Evolutionary conservation across 345 rosid species (phyloP).

Genomic region (Geranium rotundifolium): DNA sequence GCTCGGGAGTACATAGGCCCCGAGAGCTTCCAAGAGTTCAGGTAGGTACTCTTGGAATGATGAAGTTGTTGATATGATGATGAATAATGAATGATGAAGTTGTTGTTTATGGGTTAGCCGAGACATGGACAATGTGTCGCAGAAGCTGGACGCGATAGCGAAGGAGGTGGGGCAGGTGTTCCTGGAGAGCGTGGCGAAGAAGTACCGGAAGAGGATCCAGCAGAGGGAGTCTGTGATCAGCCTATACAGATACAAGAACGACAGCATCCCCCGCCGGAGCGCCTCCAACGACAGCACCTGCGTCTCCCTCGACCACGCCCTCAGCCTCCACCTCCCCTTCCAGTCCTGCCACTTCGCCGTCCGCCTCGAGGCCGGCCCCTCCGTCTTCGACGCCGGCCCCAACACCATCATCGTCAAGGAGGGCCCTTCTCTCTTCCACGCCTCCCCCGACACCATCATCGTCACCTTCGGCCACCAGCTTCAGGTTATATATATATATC

Average conservation of each 20-base stretch:
- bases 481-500: slow-evolving; percentile 29
- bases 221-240: slow-evolving; percentile 37
- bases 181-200: slow-evolving; percentile 26
- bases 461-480: slow-evolving; percentile 51
- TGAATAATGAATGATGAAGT: no score
- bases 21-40: slow-evolving; percentile 29
- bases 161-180: slow-evolving; percentile 35
- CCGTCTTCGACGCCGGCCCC: slow-evolving; percentile 40
- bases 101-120: slow-evolving; percentile 41
- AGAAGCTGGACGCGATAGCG: slow-evolving; percentile 42
- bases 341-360: slow-evolving; percentile 33
- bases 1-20: slow-evolving; percentile 37
- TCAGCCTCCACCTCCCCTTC: slow-evolving; percentile 50
- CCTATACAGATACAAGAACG: slow-evolving; percentile 34
- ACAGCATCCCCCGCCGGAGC: slow-evolving; percentile 2
- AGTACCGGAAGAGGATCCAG: slow-evolving; percentile 18
- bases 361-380: slow-evolving; percentile 25
- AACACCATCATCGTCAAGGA: slow-evolving; percentile 11
- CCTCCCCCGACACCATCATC: slow-evolving; percentile 14
- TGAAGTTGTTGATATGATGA: no score
- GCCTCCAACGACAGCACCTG: neutral
- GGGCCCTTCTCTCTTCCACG: neutral
- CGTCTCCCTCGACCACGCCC: slow-evolving; percentile 22
- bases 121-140: slow-evolving; percentile 44
- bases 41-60: slow-evolving; percentile 15